A percentile compares a stretch with the other conserved stretches of the same genome.
Evolutionary conservation across 208 protist genomes (phyloP).

Genomic region (Crithidia acanthocephali): DNA sequence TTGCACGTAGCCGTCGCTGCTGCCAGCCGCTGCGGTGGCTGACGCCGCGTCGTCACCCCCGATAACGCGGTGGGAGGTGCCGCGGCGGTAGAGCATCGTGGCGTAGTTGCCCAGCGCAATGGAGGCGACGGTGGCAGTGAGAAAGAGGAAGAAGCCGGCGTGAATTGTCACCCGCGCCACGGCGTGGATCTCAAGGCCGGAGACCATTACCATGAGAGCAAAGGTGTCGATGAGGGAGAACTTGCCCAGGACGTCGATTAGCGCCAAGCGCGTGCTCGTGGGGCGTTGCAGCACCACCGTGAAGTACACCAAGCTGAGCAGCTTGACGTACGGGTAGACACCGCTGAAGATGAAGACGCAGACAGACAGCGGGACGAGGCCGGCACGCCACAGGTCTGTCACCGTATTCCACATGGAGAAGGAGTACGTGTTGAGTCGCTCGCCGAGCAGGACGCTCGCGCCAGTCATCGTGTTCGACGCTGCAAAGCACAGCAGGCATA

Average conservation of each 20-base stretch:
- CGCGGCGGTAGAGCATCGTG: constrained; percentile 50
- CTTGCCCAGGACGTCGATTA: constrained; percentile 93
- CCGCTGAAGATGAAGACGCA: constrained; percentile 94
- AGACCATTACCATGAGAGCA: constrained; percentile 93
- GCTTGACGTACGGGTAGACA: constrained; percentile 95
- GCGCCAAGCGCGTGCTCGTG: constrained; percentile 47
- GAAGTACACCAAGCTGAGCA: constrained; percentile 73
- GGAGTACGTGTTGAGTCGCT: constrained; percentile 54
- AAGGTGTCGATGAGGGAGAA: constrained; percentile 95
- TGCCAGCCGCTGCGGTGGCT: neutral
- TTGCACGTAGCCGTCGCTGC: neutral
- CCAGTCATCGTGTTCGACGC: constrained; percentile 68
- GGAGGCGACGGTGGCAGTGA: constrained; percentile 54
- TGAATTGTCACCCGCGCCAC: constrained; percentile 49
- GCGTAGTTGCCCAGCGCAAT: constrained; percentile 75
- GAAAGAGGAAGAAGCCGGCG: constrained; percentile 64
- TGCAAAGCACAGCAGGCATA: constrained; percentile 39
- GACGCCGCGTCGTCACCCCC: too few species aligned
- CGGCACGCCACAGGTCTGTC: constrained; percentile 85
- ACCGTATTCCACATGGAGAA: constrained; percentile 89
- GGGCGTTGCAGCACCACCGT: constrained; percentile 53
- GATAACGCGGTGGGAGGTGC: constrained; percentile 29
- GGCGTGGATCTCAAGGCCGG: constrained; percentile 71
- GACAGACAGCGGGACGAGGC: constrained; percentile 79
- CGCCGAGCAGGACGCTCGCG: constrained; percentile 51